Evolutionary conservation across 2,329 filamentous ascomycete genomes (phyloP).

Genomic region (Hypoxylon rubiginosum): DNA sequence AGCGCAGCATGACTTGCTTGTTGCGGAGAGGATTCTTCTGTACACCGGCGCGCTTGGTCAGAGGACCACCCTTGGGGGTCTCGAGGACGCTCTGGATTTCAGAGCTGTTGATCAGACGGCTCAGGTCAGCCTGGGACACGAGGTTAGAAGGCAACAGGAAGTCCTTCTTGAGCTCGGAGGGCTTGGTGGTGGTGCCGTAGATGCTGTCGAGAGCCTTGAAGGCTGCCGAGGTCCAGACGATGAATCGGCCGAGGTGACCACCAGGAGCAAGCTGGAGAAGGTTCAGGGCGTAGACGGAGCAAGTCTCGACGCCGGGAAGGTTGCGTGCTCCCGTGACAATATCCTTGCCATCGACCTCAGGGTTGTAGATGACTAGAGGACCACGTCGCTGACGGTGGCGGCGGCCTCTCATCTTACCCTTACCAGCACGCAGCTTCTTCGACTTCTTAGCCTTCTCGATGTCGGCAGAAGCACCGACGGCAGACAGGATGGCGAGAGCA

Average conservation of each 20-base stretch:
- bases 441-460: slow-evolving; percentile 96
- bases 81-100: slow-evolving; percentile 97
- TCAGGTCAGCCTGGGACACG: slow-evolving; percentile 93
- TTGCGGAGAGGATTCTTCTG: slow-evolving; percentile 99
- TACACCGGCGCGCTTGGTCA: slow-evolving; percentile 89
- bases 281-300: slow-evolving; percentile 92
- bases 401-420: slow-evolving; percentile 98
- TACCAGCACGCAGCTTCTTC: slow-evolving; percentile 97
- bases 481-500: slow-evolving; percentile 88
- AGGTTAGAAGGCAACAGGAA: slow-evolving; percentile 95
- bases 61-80: slow-evolving; percentile 88
- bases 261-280: slow-evolving; percentile 99
- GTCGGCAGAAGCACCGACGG: slow-evolving; percentile 89
- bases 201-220: slow-evolving; percentile 97
- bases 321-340: slow-evolving; percentile 97
- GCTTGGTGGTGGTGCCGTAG: slow-evolving; percentile 92
- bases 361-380: slow-evolving; percentile 97
- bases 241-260: slow-evolving; percentile 98
- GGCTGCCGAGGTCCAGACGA: slow-evolving; percentile 97
- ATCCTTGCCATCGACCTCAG: slow-evolving; percentile 94
- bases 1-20: slow-evolving; percentile 97
- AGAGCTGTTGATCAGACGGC: slow-evolving; percentile 98
- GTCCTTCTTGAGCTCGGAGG: slow-evolving; percentile 97
- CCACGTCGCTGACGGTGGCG: slow-evolving; percentile 98
- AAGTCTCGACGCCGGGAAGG: slow-evolving; percentile 98